A percentile compares a stretch with the other conserved stretches of the same genome.
phyloP scores from a whole-genome alignment of 495 filamentous ascomycete species.

The Aspergillus asperescens region DNA sequence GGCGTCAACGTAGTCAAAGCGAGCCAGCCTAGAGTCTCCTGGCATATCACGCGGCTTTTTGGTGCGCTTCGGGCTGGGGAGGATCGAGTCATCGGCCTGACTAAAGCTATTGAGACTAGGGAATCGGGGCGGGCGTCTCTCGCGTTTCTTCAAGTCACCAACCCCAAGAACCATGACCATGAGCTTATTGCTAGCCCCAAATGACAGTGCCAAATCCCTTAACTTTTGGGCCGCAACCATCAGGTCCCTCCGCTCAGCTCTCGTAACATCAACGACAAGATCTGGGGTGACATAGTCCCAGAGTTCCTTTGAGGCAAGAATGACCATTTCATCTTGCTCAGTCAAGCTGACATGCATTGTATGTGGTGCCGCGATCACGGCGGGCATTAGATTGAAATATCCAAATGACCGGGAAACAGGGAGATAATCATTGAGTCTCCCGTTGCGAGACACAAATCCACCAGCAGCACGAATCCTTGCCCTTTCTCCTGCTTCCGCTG shows the following conservation, averaged over 20 bases:
- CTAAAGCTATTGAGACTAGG: slow-evolving; percentile 75
- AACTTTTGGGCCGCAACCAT: slow-evolving; percentile 97
- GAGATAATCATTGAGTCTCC: slow-evolving; percentile 85
- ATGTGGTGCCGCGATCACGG: slow-evolving; percentile 85
- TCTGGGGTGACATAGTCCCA: slow-evolving; percentile 92
- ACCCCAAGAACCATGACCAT: slow-evolving; percentile 99
- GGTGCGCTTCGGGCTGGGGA: slow-evolving; percentile 55
- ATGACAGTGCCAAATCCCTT: slow-evolving; percentile 90
- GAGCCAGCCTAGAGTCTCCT: slow-evolving; percentile 72
- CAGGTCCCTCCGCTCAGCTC: slow-evolving; percentile 75
- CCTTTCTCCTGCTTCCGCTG: slow-evolving; percentile 74
- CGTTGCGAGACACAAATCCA: slow-evolving; percentile 89
- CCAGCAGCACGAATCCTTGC: slow-evolving; percentile 90
- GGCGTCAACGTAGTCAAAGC: slow-evolving; percentile 87
- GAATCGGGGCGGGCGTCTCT: slow-evolving; percentile 63
- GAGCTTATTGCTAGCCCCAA: slow-evolving; percentile 86
- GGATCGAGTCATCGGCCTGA: slow-evolving; percentile 63
- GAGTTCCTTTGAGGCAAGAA: slow-evolving; percentile 85
- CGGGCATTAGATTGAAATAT: slow-evolving; percentile 85
- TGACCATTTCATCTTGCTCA: slow-evolving; percentile 88
- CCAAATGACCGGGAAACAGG: slow-evolving; percentile 93
- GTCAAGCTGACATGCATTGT: slow-evolving; percentile 72
- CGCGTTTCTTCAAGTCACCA: slow-evolving; percentile 77
- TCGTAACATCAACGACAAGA: slow-evolving; percentile 83
- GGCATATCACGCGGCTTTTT: slow-evolving; percentile 62